Percentiles rank a stretch among this genome's conserved stretches.
Evolutionary conservation across 2,329 filamentous ascomycete species (phyloP).

Genomic region (Fusarium sp.): DNA sequence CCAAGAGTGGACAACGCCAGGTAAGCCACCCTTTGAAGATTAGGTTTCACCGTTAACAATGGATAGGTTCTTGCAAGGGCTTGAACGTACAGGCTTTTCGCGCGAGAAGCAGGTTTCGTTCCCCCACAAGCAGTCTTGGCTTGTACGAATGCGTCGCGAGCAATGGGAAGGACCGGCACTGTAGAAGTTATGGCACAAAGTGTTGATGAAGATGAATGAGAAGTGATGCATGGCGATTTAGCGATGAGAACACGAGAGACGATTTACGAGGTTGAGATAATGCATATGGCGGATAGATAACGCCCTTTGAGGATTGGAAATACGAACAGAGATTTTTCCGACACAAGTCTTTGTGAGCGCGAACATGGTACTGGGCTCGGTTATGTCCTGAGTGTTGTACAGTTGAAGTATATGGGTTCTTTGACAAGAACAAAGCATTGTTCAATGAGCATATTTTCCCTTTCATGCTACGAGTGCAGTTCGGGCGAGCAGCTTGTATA

Average conservation of each 20-base stretch:
- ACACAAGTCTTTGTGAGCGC: too few species aligned
- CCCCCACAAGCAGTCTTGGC: slow-evolving; percentile 91
- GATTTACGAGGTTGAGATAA: slow-evolving; percentile 19
- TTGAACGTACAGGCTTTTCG: slow-evolving; percentile 81
- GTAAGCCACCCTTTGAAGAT: slow-evolving; percentile 63
- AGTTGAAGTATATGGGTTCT: neutral
- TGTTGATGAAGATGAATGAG: neutral
- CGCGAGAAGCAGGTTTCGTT: slow-evolving; percentile 89
- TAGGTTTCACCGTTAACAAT: neutral
- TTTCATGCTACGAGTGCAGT: neutral
- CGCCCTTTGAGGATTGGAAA: neutral
- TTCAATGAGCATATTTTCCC: neutral
- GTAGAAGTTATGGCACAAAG: slow-evolving; percentile 46
- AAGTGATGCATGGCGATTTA: neutral
- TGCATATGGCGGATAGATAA: neutral
- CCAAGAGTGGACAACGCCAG: slow-evolving; percentile 91
- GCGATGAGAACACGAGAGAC: slow-evolving; percentile 33
- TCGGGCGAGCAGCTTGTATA: neutral
- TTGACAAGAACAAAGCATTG: neutral
- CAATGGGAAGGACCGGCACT: slow-evolving; percentile 79
- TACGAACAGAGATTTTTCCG: neutral
- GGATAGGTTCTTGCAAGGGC: slow-evolving; percentile 64
- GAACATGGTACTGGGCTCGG: accelerated
- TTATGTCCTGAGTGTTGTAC: neutral
- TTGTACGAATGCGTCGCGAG: slow-evolving; percentile 84